A percentile compares a stretch with the other conserved stretches of the same genome.
These are phyloP conservation scores for Paxillus involutus DNA, from an alignment of 768 basidiomycete genomes.

Conservation along the genomic window DNA sequence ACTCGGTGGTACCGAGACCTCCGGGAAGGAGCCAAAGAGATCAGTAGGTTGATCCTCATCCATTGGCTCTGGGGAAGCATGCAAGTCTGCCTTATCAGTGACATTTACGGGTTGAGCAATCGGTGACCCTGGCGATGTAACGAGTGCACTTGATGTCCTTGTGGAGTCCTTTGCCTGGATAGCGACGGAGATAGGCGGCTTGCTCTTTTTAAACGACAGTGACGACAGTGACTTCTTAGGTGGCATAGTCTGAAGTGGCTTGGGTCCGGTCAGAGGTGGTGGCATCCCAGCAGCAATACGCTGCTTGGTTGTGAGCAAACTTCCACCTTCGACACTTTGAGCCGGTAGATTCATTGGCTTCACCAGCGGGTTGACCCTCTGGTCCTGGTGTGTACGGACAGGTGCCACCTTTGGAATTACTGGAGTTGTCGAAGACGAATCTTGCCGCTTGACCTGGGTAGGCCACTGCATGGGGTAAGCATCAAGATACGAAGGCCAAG, in stretches of 20 bases:
- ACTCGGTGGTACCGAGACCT: conserved; percentile 3
- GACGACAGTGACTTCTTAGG: conserved; percentile 26
- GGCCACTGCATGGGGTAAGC: conserved; percentile 6
- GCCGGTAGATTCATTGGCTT: conserved; percentile 28
- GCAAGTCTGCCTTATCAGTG: background rate
- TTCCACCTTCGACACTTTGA: conserved; percentile 26
- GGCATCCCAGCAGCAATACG: conserved; percentile 43
- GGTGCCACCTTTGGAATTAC: conserved; percentile 10
- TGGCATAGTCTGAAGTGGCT: conserved; percentile 21
- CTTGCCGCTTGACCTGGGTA: conserved; percentile 8
- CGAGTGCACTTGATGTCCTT: background rate
- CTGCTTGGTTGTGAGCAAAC: conserved; percentile 51
- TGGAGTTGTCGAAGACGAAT: background rate
- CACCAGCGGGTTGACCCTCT: conserved; percentile 30
- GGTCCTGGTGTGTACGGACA: conserved; percentile 31
- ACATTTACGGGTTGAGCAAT: background rate
- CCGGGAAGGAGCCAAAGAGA: conserved; percentile 8
- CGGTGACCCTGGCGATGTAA: conserved; percentile 11
- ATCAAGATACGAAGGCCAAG: background rate
- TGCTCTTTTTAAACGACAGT: conserved; percentile 48
- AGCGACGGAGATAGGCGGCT: conserved; percentile 9
- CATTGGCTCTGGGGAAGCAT: conserved; percentile 22
- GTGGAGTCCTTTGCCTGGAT: conserved; percentile 15
- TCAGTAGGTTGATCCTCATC: conserved; percentile 15
- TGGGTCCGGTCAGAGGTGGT: conserved; percentile 34